These are phyloP conservation scores for Coffea canephora DNA, from an alignment of 257 asterid genomes.

Conservation along the genomic window DNA sequence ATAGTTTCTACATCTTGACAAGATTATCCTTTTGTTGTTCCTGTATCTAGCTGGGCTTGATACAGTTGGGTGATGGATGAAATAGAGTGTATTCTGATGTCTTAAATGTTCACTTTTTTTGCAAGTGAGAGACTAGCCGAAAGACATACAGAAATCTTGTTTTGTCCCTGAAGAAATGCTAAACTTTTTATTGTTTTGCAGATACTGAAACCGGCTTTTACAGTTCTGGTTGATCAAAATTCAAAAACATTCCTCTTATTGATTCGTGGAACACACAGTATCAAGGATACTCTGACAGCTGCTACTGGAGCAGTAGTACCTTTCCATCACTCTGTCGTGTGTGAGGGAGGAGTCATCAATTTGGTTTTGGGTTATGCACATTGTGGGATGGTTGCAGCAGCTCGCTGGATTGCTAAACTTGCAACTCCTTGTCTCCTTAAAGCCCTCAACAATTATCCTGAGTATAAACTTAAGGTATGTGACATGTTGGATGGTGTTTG, in stretches of 20 bases:
- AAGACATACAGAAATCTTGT: not conserved
- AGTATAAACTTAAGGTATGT: slow-evolving; percentile 77
- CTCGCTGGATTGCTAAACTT: slow-evolving; percentile 97
- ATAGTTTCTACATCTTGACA: not conserved
- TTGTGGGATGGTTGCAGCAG: slow-evolving; percentile 99
- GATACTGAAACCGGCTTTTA: slow-evolving; percentile 96
- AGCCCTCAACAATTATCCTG: slow-evolving; percentile 60
- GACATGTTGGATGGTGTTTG: slow-evolving; percentile 5
- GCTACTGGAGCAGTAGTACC: slow-evolving; percentile 99
- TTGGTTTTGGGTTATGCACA: slow-evolving; percentile 96
- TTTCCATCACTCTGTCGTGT: slow-evolving; percentile 88
- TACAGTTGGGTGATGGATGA: not conserved
- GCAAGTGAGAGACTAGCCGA: not conserved
- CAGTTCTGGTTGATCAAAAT: slow-evolving; percentile 72
- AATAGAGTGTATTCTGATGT: not conserved
- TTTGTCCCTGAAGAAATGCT: not conserved
- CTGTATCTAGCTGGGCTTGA: not conserved
- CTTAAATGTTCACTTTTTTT: not conserved
- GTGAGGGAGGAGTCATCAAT: slow-evolving; percentile 87
- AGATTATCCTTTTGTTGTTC: not conserved
- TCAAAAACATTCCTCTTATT: slow-evolving; percentile 58
- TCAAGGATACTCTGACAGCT: slow-evolving; percentile 95
- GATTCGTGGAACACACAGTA: slow-evolving; percentile 97
- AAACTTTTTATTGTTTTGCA: slow-evolving; percentile 31
- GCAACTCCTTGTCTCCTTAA: slow-evolving; percentile 74